Evolutionary conservation across 106 monocot genomes (phyloP).

Genomic region (Triglochin maritima): DNA sequence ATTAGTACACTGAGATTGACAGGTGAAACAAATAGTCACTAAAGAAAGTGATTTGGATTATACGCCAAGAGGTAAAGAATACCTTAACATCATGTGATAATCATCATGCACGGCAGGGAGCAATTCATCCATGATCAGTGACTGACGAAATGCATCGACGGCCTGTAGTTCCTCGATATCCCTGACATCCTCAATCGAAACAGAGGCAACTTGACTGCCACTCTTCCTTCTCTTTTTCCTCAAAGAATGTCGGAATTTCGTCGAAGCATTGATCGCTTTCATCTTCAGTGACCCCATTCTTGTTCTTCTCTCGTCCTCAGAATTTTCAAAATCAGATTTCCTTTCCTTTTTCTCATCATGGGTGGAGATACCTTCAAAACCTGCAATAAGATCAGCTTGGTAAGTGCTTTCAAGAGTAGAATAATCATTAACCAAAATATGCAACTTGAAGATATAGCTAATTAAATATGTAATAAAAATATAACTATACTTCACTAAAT

Average conservation of each 20-base stretch:
- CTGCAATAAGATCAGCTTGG: constrained; percentile 14
- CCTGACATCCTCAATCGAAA: constrained; percentile 72
- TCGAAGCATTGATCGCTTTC: constrained; percentile 60
- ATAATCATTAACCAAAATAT: background rate
- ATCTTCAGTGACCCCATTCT: constrained; percentile 59
- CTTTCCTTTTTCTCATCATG: constrained; percentile 53
- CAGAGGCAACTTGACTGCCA: constrained; percentile 18
- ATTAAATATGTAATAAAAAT: no score
- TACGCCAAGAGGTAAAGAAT: constrained; percentile 17
- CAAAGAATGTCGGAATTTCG: constrained; percentile 64
- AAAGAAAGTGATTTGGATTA: no score
- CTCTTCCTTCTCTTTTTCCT: constrained; percentile 45
- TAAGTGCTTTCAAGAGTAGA: background rate
- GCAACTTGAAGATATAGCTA: no score
- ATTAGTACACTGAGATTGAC: background rate
- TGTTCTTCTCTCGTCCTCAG: constrained; percentile 62
- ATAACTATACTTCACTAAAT: no score
- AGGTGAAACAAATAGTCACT: no score
- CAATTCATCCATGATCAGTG: constrained; percentile 49
- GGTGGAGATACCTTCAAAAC: constrained; percentile 44
- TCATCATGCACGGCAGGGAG: constrained; percentile 63
- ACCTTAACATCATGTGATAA: constrained; percentile 86
- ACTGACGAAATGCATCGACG: constrained; percentile 63
- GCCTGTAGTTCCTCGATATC: constrained; percentile 54
- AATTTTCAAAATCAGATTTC: constrained; percentile 62